A percentile compares a stretch with the other conserved stretches of the same genome.
Evolutionary conservation across 78 protist species (phyloP).

Genomic region (Blattamonas nauphoetae): DNA sequence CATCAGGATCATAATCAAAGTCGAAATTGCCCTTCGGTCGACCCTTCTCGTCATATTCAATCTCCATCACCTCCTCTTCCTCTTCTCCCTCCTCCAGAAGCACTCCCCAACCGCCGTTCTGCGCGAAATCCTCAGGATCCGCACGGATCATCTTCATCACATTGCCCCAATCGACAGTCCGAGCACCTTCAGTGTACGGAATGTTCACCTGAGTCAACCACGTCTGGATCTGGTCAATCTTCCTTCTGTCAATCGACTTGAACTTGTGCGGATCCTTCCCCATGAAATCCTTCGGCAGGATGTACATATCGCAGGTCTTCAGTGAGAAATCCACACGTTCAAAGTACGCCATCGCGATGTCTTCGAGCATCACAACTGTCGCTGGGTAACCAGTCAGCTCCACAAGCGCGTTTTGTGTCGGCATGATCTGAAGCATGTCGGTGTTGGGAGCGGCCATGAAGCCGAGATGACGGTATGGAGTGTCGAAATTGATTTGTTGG

Average conservation of each 20-base stretch:
- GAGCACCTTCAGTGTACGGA: slow-evolving; percentile 54
- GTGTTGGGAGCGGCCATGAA: slow-evolving; percentile 70
- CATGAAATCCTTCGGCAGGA: slow-evolving; percentile 70
- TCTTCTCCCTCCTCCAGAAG: slow-evolving; percentile 34
- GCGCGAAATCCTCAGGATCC: slow-evolving; percentile 48
- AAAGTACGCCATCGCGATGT: slow-evolving; percentile 77
- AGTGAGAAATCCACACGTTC: slow-evolving; percentile 68
- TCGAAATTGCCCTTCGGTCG: not conserved
- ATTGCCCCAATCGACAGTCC: slow-evolving; percentile 55
- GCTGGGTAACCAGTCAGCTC: slow-evolving; percentile 58
- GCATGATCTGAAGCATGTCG: slow-evolving; percentile 44
- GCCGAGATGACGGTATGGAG: slow-evolving; percentile 74
- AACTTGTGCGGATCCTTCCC: slow-evolving; percentile 40
- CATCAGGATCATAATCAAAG: slow-evolving; percentile 17
- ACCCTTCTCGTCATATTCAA: slow-evolving; percentile 26
- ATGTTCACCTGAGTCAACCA: slow-evolving; percentile 74
- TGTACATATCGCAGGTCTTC: slow-evolving; percentile 73
- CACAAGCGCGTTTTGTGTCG: slow-evolving; percentile 67
- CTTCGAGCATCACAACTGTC: slow-evolving; percentile 68
- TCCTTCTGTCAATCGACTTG: slow-evolving; percentile 40
- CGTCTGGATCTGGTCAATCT: slow-evolving; percentile 55
- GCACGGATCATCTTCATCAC: slow-evolving; percentile 52
- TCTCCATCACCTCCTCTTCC: slow-evolving; percentile 17
- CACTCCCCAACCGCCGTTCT: slow-evolving; percentile 71
- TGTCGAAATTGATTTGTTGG: slow-evolving; percentile 61